Conservation (phyloP, 2,329 filamentous ascomycete genomes). For the Nemania abortiva region DNA sequence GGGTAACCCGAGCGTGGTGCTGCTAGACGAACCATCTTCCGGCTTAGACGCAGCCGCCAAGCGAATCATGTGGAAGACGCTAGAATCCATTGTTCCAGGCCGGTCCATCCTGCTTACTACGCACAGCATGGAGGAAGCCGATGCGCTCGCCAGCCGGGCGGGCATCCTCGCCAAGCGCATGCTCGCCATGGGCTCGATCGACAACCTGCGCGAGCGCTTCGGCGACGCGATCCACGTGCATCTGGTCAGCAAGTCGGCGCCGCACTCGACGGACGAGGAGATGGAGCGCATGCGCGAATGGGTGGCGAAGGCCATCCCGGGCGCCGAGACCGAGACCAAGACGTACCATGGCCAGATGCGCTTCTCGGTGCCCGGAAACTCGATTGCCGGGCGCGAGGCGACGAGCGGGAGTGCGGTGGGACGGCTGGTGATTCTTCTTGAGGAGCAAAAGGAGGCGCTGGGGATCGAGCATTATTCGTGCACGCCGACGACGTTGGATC, state of each 20-base stretch:
- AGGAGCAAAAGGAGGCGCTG: slow-evolving; percentile 75
- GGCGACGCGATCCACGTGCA: slow-evolving; percentile 86
- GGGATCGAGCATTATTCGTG: slow-evolving; percentile 90
- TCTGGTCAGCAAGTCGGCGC: slow-evolving; percentile 79
- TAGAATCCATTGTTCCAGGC: slow-evolving; percentile 78
- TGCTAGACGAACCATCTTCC: slow-evolving; percentile 89
- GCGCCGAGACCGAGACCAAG: slow-evolving; percentile 76
- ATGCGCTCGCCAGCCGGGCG: slow-evolving; percentile 83
- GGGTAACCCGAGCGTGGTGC: slow-evolving; percentile 87
- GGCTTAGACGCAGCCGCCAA: slow-evolving; percentile 93
- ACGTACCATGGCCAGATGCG: slow-evolving; percentile 88
- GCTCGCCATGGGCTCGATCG: slow-evolving; percentile 84
- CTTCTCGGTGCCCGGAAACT: slow-evolving; percentile 77
- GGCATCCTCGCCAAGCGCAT: slow-evolving; percentile 89
- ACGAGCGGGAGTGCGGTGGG: slow-evolving; percentile 70
- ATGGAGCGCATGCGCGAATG: slow-evolving; percentile 75
- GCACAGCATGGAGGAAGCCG: slow-evolving; percentile 95
- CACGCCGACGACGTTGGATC: slow-evolving; percentile 86
- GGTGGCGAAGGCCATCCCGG: slow-evolving; percentile 71
- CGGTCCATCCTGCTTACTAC: slow-evolving; percentile 90
- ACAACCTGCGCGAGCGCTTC: slow-evolving; percentile 78
- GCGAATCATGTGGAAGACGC: slow-evolving; percentile 90
- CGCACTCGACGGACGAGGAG: slow-evolving; percentile 76
- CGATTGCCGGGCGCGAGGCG: slow-evolving; percentile 64
- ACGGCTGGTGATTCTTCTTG: slow-evolving; percentile 76